Base-by-base conservation (phyloP, 139 green algal genomes). In the Chlorella sp. region DNA sequence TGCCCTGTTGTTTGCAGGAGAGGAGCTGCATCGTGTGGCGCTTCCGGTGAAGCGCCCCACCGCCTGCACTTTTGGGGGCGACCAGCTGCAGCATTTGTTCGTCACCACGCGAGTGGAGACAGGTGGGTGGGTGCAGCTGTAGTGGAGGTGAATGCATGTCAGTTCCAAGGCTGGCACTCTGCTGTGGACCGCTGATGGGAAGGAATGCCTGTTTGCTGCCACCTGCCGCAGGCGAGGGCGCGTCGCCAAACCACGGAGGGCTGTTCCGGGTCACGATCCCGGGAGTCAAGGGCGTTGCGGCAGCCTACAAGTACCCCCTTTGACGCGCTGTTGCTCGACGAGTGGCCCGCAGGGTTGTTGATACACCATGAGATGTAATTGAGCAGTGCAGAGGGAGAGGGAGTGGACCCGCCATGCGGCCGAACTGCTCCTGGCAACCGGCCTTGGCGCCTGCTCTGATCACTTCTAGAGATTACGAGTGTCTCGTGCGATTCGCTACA, bases 91-190 rank as follows among this genome's bases (percentile, higher is more conserved):
- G 28, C 72, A 83, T 14, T 77, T 94, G 58, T 93, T 89, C 73
- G 83, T 93, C n/a, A 93, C 90, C 26, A 93, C 83, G 7, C 86
- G 87, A 26, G 86, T 88, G 60, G 90, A 93, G 72, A 76, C 76
- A 60, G 76, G 76, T 82, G 58, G 28, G 76, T 43, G 30, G 0
- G 38, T 30, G 68, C n/a, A n/a, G n/a, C n/a, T n/a, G n/a, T n/a
- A n/a, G n/a, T n/a, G n/a, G n/a, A n/a, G n/a, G n/a, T n/a, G n/a
- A n/a, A n/a, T n/a, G n/a, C n/a, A n/a, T n/a, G n/a, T n/a, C n/a
- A n/a, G n/a, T n/a, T n/a, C n/a, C n/a, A n/a, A n/a, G n/a, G n/a
- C n/a, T n/a, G n/a, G n/a, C n/a, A n/a, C n/a, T n/a, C n/a, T n/a
- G n/a, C n/a, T n/a, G n/a, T n/a, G n/a, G n/a, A n/a, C n/a, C n/a